phyloP scores from a whole-genome alignment of 768 basidiomycete genomes.

The Boletales sp. region DNA sequence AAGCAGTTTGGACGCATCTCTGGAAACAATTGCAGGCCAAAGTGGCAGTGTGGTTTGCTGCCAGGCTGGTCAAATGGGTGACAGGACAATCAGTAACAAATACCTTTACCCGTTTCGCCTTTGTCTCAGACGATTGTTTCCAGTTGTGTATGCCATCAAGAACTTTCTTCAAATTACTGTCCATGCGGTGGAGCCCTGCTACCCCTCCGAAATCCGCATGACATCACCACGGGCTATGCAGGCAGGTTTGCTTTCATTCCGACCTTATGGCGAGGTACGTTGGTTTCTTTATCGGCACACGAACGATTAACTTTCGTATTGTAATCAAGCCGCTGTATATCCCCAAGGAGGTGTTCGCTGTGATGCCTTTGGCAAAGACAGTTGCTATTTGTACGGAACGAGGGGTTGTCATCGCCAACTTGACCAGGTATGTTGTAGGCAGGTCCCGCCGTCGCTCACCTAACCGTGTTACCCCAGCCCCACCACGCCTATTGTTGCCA shows the following conservation, averaged over 20 bases:
- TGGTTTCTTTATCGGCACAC: neutral
- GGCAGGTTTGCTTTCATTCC: slow-evolving; percentile 43
- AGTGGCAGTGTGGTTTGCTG: slow-evolving; percentile 60
- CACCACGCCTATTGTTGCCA: slow-evolving; percentile 36
- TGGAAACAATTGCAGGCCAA: slow-evolving; percentile 57
- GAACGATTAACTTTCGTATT: slow-evolving; percentile 2
- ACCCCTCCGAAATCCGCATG: slow-evolving; percentile 34
- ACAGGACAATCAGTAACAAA: slow-evolving; percentile 53
- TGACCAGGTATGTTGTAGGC: slow-evolving; percentile 52
- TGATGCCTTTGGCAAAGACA: slow-evolving; percentile 57
- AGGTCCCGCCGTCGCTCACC: neutral
- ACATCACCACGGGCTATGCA: slow-evolving; percentile 34
- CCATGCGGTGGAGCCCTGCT: slow-evolving; percentile 56
- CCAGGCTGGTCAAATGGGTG: slow-evolving; percentile 49
- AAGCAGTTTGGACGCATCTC: slow-evolving; percentile 49
- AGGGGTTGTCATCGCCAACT: slow-evolving; percentile 63
- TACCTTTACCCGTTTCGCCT: slow-evolving; percentile 1
- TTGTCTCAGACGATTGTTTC: slow-evolving; percentile 4
- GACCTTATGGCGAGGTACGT: slow-evolving; percentile 63
- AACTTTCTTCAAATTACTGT: slow-evolving; percentile 57
- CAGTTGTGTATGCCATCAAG: slow-evolving; percentile 70
- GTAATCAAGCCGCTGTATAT: slow-evolving; percentile 56
- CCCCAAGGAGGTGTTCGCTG: slow-evolving; percentile 64
- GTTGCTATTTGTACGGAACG: slow-evolving; percentile 64
- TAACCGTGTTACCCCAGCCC: slow-evolving; percentile 30